phyloP scores from a whole-genome alignment of 139 green algal genomes.

The Coccomyxa sp. region DNA sequence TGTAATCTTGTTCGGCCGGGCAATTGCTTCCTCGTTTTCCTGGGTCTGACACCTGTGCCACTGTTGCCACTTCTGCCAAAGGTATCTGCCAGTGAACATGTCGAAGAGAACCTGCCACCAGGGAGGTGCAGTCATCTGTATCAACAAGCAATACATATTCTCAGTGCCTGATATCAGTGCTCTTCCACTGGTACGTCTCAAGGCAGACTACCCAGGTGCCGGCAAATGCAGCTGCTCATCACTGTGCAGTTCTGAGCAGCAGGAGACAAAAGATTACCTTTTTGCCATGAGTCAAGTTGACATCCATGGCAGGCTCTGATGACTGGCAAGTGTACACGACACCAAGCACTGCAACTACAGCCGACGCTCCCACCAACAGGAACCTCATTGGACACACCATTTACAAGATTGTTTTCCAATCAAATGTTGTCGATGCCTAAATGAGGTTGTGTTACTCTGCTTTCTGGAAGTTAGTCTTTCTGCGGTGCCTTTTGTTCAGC shows the following conservation, averaged over 20 bases:
- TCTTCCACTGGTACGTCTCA: neutral
- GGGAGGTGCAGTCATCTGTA: neutral
- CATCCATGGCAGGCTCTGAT: too few species aligned
- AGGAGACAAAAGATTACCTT: neutral
- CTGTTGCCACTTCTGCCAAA: constrained; percentile 7
- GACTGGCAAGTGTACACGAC: neutral
- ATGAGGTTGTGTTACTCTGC: neutral
- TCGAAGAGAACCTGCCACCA: constrained; percentile 2
- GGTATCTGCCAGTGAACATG: constrained; percentile 20
- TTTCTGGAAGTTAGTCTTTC: neutral
- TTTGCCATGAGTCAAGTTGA: too few species aligned
- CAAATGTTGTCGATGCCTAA: neutral
- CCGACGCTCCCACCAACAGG: constrained; percentile 16
- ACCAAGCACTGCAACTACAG: constrained; percentile 10
- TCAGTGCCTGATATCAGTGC: neutral
- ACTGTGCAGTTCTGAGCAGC: neutral
- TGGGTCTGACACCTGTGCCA: neutral
- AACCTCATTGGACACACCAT: constrained; percentile 30
- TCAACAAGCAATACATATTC: neutral
- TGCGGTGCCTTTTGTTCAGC: too few species aligned
- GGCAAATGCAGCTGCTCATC: neutral
- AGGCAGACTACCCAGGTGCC: neutral
- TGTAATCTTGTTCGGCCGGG: too few species aligned
- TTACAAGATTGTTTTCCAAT: neutral
- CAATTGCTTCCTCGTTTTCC: too few species aligned